Evolutionary conservation across 1,139 yeast genomes (phyloP).

Genomic region (Kodamaea sp.): DNA sequence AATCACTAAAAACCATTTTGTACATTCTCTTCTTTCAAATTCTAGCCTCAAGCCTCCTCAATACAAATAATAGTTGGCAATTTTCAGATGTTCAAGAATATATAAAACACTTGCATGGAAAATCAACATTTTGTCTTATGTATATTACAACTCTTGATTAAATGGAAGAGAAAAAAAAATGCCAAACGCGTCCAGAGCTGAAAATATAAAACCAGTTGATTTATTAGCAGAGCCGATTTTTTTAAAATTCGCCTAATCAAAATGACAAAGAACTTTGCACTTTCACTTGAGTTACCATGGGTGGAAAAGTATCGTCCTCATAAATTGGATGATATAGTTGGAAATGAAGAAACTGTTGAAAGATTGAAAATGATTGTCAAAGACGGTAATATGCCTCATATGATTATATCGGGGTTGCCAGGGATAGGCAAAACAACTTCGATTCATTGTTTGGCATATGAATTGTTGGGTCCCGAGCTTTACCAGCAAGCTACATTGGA

Average conservation of each 20-base stretch:
- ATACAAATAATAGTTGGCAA: no score
- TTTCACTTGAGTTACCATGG: slow-evolving; percentile 55
- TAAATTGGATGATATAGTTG: slow-evolving; percentile 78
- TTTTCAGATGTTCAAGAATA: no score
- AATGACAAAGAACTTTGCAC: slow-evolving; percentile 22
- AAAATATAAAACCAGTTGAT: background rate
- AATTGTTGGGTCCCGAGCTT: slow-evolving; percentile 64
- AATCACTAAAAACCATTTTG: no score
- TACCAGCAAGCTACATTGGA: slow-evolving; percentile 85
- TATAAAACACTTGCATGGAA: no score
- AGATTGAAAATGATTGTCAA: slow-evolving; percentile 78
- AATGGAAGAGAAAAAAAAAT: background rate
- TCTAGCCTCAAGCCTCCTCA: no score
- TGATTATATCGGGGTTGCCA: slow-evolving; percentile 90
- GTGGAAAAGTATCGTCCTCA: slow-evolving; percentile 94
- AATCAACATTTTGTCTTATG: no score
- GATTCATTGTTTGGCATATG: slow-evolving; percentile 83
- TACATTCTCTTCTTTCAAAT: no score
- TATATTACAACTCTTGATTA: no score
- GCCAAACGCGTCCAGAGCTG: slow-evolving; percentile 4
- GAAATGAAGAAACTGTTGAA: slow-evolving; percentile 86
- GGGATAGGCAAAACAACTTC: slow-evolving; percentile 98
- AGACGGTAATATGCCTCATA: slow-evolving; percentile 96
- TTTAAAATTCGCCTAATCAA: slow-evolving; percentile 1
- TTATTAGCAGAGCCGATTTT: background rate